A percentile compares a stretch with the other conserved stretches of the same genome.
These are phyloP conservation scores for Lactarius trivialis DNA, from an alignment of 768 basidiomycete species.

Conservation along the genomic window DNA sequence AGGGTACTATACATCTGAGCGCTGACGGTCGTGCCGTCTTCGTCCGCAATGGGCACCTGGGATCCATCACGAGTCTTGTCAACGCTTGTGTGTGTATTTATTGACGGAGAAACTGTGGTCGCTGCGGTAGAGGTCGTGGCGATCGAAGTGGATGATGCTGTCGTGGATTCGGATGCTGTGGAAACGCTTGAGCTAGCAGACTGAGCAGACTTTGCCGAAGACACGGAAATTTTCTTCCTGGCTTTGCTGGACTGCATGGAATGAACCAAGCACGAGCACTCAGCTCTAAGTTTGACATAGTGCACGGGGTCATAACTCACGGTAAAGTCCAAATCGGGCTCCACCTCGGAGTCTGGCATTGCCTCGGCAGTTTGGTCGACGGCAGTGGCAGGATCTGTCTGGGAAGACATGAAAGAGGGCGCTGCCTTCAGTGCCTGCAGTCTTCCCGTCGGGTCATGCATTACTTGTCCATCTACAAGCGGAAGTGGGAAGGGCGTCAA, in stretches of 20 bases:
- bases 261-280: not conserved
- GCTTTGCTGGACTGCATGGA: constrained; percentile 10
- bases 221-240: constrained; percentile 18
- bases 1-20: not conserved
- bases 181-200: constrained; percentile 9
- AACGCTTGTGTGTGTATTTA: not conserved
- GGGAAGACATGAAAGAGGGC: not conserved
- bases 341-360: constrained; percentile 20
- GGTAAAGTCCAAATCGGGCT: constrained; percentile 19
- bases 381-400: not conserved
- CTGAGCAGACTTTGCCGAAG: constrained; percentile 11
- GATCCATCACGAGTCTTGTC: not conserved
- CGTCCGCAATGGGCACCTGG: constrained; percentile 12
- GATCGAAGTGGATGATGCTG: constrained; percentile 10
- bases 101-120: constrained; percentile 17
- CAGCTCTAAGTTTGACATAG: not conserved
- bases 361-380: constrained; percentile 9
- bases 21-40: not conserved
- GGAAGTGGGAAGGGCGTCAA: constrained; percentile 13
- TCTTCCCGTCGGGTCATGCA: not conserved
- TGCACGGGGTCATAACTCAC: constrained; percentile 4
- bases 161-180: constrained; percentile 9
- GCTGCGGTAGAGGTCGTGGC: constrained; percentile 11
- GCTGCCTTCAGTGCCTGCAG: constrained; percentile 1
- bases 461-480: not conserved